Conservation (phyloP, 495 filamentous ascomycete species). For the Parathielavia hyrcaniae region DNA sequence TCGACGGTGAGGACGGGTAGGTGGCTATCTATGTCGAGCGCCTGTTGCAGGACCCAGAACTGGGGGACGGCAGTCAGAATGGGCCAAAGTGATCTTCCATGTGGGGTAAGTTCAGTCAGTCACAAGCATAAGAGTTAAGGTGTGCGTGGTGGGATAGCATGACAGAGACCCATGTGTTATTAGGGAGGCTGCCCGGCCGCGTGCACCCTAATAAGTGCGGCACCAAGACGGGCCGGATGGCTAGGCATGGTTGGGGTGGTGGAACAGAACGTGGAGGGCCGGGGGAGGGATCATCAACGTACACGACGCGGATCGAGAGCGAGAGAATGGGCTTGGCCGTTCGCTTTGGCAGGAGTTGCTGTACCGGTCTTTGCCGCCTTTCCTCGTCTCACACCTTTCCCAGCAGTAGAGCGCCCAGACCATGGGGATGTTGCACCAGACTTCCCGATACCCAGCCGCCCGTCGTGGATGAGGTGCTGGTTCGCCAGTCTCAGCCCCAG, state of each 20-base stretch:
- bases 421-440: constrained; percentile 12
- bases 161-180: constrained; percentile 38
- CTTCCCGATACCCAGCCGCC: not conserved
- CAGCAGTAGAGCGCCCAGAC: constrained; percentile 8
- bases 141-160: constrained; percentile 38
- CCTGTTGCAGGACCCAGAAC: constrained; percentile 33
- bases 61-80: constrained; percentile 41
- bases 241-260: constrained; percentile 30
- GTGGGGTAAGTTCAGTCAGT: constrained; percentile 38
- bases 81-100: constrained; percentile 41
- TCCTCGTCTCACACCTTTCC: constrained; percentile 10
- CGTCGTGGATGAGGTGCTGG: not conserved
- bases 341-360: not conserved
- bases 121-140: constrained; percentile 43
- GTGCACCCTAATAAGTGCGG: constrained; percentile 33
- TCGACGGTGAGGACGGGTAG: constrained; percentile 31
- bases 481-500: constrained; percentile 18
- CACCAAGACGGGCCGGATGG: constrained; percentile 37
- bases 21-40: constrained; percentile 38
- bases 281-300: constrained; percentile 31
- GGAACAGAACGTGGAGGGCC: constrained; percentile 30
- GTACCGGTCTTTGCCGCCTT: too few relatives aligned
- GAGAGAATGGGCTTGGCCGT: constrained; percentile 11
- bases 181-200: constrained; percentile 31
- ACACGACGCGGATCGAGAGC: constrained; percentile 23